Conservation (phyloP, 495 filamentous ascomycete species). For the Tuber aestivum region DNA sequence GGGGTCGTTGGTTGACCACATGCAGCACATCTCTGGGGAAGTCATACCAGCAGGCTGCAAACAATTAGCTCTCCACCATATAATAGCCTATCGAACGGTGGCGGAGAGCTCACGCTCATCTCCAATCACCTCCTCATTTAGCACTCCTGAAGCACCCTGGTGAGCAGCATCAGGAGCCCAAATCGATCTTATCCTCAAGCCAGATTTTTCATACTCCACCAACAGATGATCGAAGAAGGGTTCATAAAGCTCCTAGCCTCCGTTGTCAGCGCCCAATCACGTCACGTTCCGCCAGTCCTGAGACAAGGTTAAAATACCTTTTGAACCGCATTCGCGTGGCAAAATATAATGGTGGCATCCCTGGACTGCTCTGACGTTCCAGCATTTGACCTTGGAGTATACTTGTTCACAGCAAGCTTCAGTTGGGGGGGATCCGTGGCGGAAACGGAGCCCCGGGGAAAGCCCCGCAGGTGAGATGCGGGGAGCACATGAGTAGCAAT, state of each 20-base stretch:
- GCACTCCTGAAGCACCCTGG: slow-evolving; percentile 65
- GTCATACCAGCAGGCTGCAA: slow-evolving; percentile 72
- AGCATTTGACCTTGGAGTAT: slow-evolving; percentile 47
- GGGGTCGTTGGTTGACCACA: slow-evolving; percentile 76
- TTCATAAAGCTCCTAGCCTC: slow-evolving; percentile 72
- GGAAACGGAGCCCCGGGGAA: slow-evolving; percentile 53
- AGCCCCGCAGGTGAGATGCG: slow-evolving; percentile 62
- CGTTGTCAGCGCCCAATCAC: not conserved
- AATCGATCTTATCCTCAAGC: slow-evolving; percentile 68
- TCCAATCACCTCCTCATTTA: slow-evolving; percentile 68
- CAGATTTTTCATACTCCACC: slow-evolving; percentile 48
- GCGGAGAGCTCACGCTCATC: slow-evolving; percentile 61
- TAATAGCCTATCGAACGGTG: slow-evolving; percentile 11
- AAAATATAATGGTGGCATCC: slow-evolving; percentile 75
- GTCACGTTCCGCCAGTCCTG: not conserved
- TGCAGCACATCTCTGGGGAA: slow-evolving; percentile 81
- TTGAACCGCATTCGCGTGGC: slow-evolving; percentile 85
- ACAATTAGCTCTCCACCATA: slow-evolving; percentile 8
- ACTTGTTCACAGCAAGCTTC: slow-evolving; percentile 72
- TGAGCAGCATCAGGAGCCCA: slow-evolving; percentile 81
- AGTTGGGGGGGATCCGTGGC: slow-evolving; percentile 60
- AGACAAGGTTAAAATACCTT: slow-evolving; percentile 51
- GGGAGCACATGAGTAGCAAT: slow-evolving; percentile 28
- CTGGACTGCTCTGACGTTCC: slow-evolving; percentile 56
- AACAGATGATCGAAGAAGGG: slow-evolving; percentile 77